Evolutionary conservation across 2,329 filamentous ascomycete species (phyloP).

Genomic region (Colletotrichum chlorophyti): DNA sequence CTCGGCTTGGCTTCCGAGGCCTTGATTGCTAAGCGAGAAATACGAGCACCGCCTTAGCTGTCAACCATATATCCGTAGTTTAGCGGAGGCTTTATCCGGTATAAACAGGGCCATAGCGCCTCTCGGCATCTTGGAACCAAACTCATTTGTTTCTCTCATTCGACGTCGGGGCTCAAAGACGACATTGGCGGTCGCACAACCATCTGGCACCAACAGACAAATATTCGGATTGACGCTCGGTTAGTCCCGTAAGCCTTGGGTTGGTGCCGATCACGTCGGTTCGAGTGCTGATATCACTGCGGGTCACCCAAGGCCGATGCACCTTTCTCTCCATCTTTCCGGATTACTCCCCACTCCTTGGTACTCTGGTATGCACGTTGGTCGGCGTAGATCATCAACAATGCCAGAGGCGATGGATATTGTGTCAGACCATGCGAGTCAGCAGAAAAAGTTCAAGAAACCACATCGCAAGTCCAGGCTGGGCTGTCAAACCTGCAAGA

Average conservation of each 20-base stretch:
- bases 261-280: too few species aligned
- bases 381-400: background rate
- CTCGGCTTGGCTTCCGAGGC: background rate
- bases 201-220: background rate
- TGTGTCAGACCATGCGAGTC: background rate
- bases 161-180: background rate
- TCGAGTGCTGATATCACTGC: too few species aligned
- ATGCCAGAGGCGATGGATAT: background rate
- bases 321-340: too few species aligned
- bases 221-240: background rate
- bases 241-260: too few species aligned
- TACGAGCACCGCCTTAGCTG: conserved; percentile 8
- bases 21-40: conserved; percentile 5
- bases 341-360: too few species aligned
- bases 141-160: background rate
- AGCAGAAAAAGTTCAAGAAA: conserved; percentile 44
- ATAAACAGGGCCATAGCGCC: background rate
- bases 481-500: conserved; percentile 62
- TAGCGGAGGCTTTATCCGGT: background rate
- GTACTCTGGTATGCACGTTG: too few species aligned
- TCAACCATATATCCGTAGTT: too few species aligned
- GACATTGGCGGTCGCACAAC: background rate
- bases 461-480: conserved; percentile 62
- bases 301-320: too few species aligned
- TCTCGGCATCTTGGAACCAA: background rate